phyloP scores from a whole-genome alignment of 1,139 yeast genomes.

The Yamadazyma dushanensis region DNA sequence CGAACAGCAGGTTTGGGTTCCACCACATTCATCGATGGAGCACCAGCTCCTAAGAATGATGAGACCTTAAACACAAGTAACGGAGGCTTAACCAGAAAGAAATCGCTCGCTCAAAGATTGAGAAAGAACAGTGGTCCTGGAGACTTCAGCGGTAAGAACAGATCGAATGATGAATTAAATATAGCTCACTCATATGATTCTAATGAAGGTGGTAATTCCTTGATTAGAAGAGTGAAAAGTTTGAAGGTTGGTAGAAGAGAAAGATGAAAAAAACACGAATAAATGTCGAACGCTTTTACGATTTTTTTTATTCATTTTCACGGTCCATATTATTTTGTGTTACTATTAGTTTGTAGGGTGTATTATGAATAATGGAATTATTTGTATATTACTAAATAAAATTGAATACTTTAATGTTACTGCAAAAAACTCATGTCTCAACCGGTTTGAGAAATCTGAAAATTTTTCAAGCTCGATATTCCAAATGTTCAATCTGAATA shows the following conservation, averaged over 20 bases:
- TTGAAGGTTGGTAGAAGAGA: slow-evolving; percentile 63
- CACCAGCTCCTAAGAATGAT: slow-evolving; percentile 72
- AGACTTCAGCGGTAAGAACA: slow-evolving; percentile 34
- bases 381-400: slow-evolving; percentile 8
- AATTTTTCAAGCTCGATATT: slow-evolving; percentile 3
- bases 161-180: slow-evolving; percentile 30
- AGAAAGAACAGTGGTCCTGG: slow-evolving; percentile 44
- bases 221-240: slow-evolving; percentile 84
- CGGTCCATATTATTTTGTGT: slow-evolving; percentile 1
- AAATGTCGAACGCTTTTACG: neutral
- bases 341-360: slow-evolving; percentile 3
- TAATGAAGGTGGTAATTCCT: slow-evolving; percentile 43
- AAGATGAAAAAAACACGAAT: slow-evolving; percentile 11
- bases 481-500: slow-evolving; percentile 2
- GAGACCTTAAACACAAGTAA: slow-evolving; percentile 28
- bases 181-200: slow-evolving; percentile 22
- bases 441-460: slow-evolving; percentile 6
- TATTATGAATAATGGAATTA: slow-evolving; percentile 10
- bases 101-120: slow-evolving; percentile 70
- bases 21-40: slow-evolving; percentile 91
- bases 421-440: too few relatives aligned
- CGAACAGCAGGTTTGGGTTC: slow-evolving; percentile 88
- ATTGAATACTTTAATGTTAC: neutral
- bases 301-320: neutral
- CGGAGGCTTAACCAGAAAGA: slow-evolving; percentile 63